Evolutionary conservation across 2,329 filamentous ascomycete genomes (phyloP), one percentile per base, ranked within the genome.

Genomic region (Aureobasidium vineae): DNA sequence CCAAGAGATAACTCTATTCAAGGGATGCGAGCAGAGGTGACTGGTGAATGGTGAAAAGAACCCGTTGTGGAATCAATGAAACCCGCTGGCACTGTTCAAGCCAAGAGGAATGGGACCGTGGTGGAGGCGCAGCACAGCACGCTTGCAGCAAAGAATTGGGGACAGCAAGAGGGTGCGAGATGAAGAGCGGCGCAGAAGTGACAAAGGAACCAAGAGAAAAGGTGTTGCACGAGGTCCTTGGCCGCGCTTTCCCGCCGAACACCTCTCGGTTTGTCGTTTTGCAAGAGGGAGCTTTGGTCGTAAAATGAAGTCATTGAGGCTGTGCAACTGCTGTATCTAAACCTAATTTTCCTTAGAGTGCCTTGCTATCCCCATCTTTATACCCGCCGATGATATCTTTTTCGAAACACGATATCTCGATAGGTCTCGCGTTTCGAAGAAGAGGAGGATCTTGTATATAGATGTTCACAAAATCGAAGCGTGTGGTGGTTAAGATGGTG

Each of bases 21-120:
- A 28, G 36, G 15, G 38, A 52, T 31, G 45, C 23, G 59, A 63
- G 21, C 43, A 49, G 59, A 52, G 33, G 45, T 50, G 59, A 52
- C 45, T 28, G 59, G 31, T 31, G 36, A 56, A 28, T 41, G 31
- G 53, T 56, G 36, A 45, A 52, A 52, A 52, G 47, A 36, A 7
- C 59, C 59, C 59, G 59, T 63, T 63, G 59, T 52, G 45, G 59
- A 63, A 63, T 63, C 59, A 63, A 63, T 63, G 59, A 52, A 63
- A 63, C 45, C 59, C 59, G 59, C 59, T 63, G 59, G 59, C 45
- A 63, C 59, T 63, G 59, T 50, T 61, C 45, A 63, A 63, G 59
- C 59, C 59, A 63, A 63, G 59, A 50, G 57, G 45, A 63, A 63
- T 63, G 43, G 33, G 19, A 41, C 28, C 16, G 59, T 63, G 41